phyloP scores from a whole-genome alignment of 2,329 filamentous ascomycete genomes.

The Phaeosphaeria sp. region DNA sequence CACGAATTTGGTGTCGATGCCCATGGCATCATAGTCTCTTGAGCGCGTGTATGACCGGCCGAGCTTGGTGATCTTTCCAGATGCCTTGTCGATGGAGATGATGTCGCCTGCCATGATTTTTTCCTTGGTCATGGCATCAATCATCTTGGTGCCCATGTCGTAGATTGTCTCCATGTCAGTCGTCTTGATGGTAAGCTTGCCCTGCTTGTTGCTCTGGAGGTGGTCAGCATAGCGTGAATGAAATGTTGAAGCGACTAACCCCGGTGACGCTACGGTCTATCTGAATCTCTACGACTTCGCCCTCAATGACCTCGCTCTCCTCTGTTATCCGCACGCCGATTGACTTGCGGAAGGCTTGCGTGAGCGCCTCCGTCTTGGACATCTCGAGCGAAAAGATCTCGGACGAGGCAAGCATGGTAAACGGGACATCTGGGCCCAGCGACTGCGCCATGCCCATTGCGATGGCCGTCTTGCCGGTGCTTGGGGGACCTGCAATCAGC shows the following conservation, averaged over 20 bases:
- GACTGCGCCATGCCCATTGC: constrained; percentile 99
- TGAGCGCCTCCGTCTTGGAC: constrained; percentile 98
- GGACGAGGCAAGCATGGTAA: constrained; percentile 92
- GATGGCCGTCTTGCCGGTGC: constrained; percentile 97
- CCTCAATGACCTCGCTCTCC: constrained; percentile 98
- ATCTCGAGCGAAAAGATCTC: constrained; percentile 99
- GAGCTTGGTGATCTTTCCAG: constrained; percentile 96
- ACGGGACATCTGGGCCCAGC: constrained; percentile 90
- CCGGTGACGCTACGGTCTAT: constrained; percentile 97
- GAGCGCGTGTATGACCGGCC: constrained; percentile 93
- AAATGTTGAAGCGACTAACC: constrained; percentile 46
- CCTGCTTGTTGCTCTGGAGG: constrained; percentile 84
- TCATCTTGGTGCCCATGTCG: constrained; percentile 99
- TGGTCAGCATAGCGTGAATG: constrained; percentile 14
- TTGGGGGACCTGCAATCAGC: constrained; percentile 91
- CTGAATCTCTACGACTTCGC: constrained; percentile 98
- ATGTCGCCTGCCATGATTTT: constrained; percentile 98
- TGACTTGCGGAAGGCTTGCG: constrained; percentile 98
- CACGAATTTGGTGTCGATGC: constrained; percentile 95
- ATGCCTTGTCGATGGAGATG: constrained; percentile 98
- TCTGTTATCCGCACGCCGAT: constrained; percentile 99
- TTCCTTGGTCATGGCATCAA: constrained; percentile 99
- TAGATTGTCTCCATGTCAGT: constrained; percentile 99
- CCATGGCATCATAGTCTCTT: constrained; percentile 98
- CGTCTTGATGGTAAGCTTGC: constrained; percentile 98